Evolutionary conservation across 371 early-diverging fungal genomes (phyloP), one percentile per base, ranked within the genome.

Genomic region (Lichtheimia corymbifera): DNA sequence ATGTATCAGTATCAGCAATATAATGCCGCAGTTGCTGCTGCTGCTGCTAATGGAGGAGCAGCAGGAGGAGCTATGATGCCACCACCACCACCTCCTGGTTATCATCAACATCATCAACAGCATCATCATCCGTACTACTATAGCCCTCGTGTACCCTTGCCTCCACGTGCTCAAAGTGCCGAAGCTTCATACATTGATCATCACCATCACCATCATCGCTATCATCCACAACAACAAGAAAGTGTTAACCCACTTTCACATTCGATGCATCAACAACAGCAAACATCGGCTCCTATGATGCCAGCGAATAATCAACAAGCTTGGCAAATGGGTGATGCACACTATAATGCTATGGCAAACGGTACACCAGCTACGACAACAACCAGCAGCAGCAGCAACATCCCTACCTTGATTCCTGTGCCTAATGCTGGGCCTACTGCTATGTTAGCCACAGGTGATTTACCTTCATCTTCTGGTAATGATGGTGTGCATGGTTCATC

Each of bases 361-460:
- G 2, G 9, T 35, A 9, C 35, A 35, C 9, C 35, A 35, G 35
- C 35, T 9, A 35, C 35, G 9, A 35, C 41, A 54, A 3, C 17
- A 35, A 12, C 28, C 54, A 54, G 44, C 53, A 47, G 11, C 54
- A 54, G 44, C 53, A 47, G 11, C 64, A 50, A 14, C 60, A 54
- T 45, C 44, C 61, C 65, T 24, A 61, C 63, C 0, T 50, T 78
- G 61, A 65, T 78, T 5, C 62, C 79, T 45, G 79, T 78, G 6
- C 79, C 79, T 53, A 73, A 78, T 61, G 75, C 79, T 55, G 79
- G 79, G 18, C 79, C 79, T 0, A 78, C 79, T 24, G 79, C 73
- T 50, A 66, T 78, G 50, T 54, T 78, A 5, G 61, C 76, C 20
- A 61, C 69, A 53, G 52, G 35, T 4, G 35, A 35, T 35, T 35